Evolutionary conservation across 176 grass and related monocot genomes (phyloP), one percentile per base, ranked within the genome.

Genomic region (Triticum turgidum): DNA sequence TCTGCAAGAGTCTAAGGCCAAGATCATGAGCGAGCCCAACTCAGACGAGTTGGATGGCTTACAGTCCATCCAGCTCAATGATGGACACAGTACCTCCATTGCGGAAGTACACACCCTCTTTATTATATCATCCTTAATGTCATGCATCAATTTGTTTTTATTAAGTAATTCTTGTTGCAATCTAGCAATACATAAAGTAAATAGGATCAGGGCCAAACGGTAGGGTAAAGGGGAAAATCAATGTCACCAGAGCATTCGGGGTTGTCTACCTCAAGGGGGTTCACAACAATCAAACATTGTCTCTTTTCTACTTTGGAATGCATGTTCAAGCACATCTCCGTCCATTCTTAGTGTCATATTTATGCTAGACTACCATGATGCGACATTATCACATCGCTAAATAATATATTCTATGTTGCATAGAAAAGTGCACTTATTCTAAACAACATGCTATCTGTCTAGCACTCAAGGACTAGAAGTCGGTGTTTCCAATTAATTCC

Each of bases 181-280:
- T 80, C 63, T 76, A 8, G 65, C 87, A 63, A 22, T 73, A 52
- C 65, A 98, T 93, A 93, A 98, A 80, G 93, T 90, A 42, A 63
- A 52, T 39, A 91, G 89, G 82, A 86, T 95, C 71, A 88, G 44
- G 83, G 69, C 4, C 11, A 80, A 87, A 41, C 95, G 77, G 78
- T 71, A 79, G 91, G 69, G 93, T 95, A 71, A 98, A 98, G 84
- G 96, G 96, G 9, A 93, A 94, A 68, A 65, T 98, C 83, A 94
- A 89, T 51, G 85, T 98, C 51, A 98, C 95, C 8, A 90, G 95
- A 76, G 93, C 95, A 45, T 98, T 98, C 64, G 95, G 93, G 15
- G 93, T 85, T 18, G 93, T 80, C 82, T 95, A 85, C 85, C 73
- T 98, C 59, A 95, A 98, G 84, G 79, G 91, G 86, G 96, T 98